phyloP scores from a whole-genome alignment of 2,329 filamentous ascomycete species.

The Hymenoscyphus occultus region DNA sequence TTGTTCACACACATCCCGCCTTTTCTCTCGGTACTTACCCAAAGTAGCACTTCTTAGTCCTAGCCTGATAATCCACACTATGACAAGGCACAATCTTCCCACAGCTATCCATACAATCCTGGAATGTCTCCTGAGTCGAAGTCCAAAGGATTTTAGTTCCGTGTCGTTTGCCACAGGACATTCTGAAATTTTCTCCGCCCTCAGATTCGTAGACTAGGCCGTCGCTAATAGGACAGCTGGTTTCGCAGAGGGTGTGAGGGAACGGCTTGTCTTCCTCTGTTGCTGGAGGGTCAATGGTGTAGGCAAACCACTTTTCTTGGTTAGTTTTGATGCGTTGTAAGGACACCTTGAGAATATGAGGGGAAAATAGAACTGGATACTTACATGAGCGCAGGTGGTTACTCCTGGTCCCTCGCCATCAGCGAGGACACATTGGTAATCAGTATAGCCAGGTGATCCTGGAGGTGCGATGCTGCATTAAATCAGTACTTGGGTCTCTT shows the following conservation, averaged over 20 bases:
- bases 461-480: not conserved
- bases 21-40: not conserved
- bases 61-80: slow-evolving; percentile 4
- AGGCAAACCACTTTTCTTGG: not conserved
- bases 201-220: not conserved
- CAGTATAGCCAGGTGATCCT: not conserved
- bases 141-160: not conserved
- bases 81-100: not conserved
- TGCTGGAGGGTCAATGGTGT: not conserved
- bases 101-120: slow-evolving; percentile 6
- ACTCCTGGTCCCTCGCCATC: not conserved
- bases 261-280: not conserved
- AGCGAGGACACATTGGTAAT: not conserved
- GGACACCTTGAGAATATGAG: not conserved
- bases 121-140: not conserved
- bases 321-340: not conserved
- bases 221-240: not conserved
- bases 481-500: not conserved
- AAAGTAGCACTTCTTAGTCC: not conserved
- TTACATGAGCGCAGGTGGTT: not conserved
- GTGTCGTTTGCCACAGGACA: slow-evolving; percentile 4
- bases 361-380: not conserved
- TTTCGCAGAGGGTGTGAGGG: not conserved
- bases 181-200: slow-evolving; percentile 2
- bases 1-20: not conserved